phyloP scores from a whole-genome alignment of 345 rosid species.

The Luvunga scandens region DNA sequence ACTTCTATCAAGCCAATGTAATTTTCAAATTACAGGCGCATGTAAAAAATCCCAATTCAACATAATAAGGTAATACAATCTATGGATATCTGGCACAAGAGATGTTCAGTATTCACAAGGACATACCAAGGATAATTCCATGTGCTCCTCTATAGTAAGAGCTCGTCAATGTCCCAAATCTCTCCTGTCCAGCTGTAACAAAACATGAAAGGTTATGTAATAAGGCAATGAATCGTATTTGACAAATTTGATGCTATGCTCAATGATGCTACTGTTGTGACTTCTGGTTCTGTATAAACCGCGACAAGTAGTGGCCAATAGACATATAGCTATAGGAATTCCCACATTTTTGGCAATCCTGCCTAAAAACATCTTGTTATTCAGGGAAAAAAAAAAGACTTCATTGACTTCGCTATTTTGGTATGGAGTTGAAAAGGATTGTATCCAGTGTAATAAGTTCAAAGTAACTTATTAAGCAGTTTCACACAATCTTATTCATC shows the following conservation, averaged over 20 bases:
- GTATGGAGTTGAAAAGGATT: neutral
- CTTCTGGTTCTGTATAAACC: neutral
- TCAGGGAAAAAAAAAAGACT: neutral
- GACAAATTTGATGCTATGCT: neutral
- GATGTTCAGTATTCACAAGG: neutral
- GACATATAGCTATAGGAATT: neutral
- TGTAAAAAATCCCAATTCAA: neutral
- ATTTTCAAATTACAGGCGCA: neutral
- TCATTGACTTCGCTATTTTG: neutral
- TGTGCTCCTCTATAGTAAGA: slow-evolving; percentile 96
- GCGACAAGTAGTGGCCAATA: neutral
- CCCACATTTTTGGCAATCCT: neutral
- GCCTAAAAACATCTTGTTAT: neutral
- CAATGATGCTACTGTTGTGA: neutral
- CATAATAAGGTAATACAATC: neutral
- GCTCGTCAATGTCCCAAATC: slow-evolving; percentile 75
- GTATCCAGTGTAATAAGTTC: neutral
- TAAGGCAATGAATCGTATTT: neutral
- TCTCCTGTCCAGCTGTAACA: slow-evolving; percentile 92
- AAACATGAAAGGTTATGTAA: slow-evolving; percentile 2
- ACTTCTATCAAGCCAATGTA: neutral
- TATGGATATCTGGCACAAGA: neutral
- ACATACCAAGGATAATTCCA: slow-evolving; percentile 90
- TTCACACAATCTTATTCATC: neutral
- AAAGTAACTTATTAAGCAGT: neutral